These are phyloP conservation scores for Solanum virginianum DNA, from an alignment of 257 asterid species.

Conservation along the genomic window DNA sequence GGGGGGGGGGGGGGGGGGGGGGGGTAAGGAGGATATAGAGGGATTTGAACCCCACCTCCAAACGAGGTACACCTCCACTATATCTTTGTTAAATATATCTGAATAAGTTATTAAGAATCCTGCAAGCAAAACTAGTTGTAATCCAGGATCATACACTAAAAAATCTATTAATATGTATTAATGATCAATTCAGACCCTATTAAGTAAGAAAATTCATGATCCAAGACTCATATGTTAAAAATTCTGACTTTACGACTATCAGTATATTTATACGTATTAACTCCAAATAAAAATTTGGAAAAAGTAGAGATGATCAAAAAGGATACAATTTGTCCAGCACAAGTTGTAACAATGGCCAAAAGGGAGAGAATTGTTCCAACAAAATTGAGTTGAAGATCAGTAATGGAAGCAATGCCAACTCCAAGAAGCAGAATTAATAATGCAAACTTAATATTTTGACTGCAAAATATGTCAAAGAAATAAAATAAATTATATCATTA, in stretches of 20 bases:
- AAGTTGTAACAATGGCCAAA: constrained; percentile 79
- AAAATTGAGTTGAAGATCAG: constrained; percentile 87
- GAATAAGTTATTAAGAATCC: background rate
- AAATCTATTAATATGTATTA: background rate
- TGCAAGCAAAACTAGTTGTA: background rate
- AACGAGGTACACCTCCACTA: background rate
- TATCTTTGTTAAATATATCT: background rate
- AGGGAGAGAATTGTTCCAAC: constrained; percentile 72
- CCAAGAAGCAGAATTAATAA: constrained; percentile 54
- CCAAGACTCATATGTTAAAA: background rate
- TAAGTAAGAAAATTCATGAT: background rate
- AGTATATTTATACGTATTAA: background rate
- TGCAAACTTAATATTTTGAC: constrained; percentile 61
- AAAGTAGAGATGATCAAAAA: background rate
- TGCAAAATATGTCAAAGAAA: constrained; percentile 9
- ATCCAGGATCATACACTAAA: background rate
- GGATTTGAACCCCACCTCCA: background rate
- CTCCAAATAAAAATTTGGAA: background rate
- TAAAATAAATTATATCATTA: background rate
- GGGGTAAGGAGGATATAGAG: background rate
- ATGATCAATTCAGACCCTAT: background rate
- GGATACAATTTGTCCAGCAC: constrained; percentile 84
- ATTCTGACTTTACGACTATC: accelerated
- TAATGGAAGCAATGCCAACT: constrained; percentile 81
- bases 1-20: too few species aligned